Conservation (phyloP, 164 flowering plant genomes). For the Platanus orientalis region DNA sequence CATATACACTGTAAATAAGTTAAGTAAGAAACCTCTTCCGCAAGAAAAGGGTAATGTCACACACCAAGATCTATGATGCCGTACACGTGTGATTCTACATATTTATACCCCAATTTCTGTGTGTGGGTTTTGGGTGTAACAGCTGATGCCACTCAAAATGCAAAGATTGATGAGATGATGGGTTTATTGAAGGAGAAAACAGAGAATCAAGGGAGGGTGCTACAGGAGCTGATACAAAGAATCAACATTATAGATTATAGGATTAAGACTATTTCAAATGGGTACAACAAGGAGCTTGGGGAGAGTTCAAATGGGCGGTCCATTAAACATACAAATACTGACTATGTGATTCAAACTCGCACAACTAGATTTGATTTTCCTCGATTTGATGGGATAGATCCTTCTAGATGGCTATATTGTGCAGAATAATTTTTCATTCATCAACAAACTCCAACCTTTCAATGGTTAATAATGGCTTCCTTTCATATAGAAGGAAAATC, state of each 20-base stretch:
- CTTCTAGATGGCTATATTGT: not conserved
- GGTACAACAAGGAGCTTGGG: too few species aligned
- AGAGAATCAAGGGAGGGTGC: not conserved
- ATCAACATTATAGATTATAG: too few species aligned
- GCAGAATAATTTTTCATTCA: not conserved
- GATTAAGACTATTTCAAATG: too few species aligned
- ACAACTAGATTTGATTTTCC: not conserved
- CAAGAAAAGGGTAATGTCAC: too few species aligned
- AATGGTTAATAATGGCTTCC: not conserved
- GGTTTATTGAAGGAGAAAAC: not conserved
- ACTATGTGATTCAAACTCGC: not conserved
- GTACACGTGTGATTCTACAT: too few species aligned
- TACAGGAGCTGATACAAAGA: not conserved
- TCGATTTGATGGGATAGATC: not conserved
- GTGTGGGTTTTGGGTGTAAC: too few species aligned
- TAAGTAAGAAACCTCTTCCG: too few species aligned
- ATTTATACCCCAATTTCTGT: too few species aligned
- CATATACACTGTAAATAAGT: too few species aligned
- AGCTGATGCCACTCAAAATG: too few species aligned
- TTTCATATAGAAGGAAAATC: not conserved
- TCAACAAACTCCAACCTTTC: not conserved
- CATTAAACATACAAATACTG: not conserved
- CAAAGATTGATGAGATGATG: too few species aligned
- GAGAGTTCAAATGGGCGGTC: not conserved
- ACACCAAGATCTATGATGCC: too few species aligned